Percentiles rank a stretch among this genome's conserved stretches.
Conservation (phyloP, 768 basidiomycete genomes). For the Leccinum obscurum region DNA sequence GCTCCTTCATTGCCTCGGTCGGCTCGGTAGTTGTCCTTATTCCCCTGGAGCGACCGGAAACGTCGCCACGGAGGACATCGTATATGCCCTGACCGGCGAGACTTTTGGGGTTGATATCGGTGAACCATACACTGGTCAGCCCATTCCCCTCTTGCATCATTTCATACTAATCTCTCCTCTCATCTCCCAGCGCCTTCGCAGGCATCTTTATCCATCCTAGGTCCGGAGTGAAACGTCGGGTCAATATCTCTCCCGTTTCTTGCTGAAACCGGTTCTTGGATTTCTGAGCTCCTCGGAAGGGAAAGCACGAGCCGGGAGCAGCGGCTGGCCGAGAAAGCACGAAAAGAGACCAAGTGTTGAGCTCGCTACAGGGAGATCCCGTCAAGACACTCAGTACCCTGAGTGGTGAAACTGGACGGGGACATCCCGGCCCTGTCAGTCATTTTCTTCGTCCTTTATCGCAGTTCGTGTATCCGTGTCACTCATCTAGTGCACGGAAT, state of each 20-base stretch:
- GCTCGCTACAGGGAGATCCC: no score
- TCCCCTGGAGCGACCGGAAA: constrained; percentile 25
- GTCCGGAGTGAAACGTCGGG: constrained; percentile 23
- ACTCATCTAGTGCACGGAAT: no score
- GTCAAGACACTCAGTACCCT: no score
- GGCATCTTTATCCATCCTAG: no score
- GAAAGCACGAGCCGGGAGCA: constrained; percentile 70
- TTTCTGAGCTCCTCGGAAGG: constrained; percentile 63
- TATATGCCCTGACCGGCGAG: no score
- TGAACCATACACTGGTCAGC: constrained; percentile 22
- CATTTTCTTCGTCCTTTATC: no score
- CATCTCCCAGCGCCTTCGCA: constrained; percentile 1
- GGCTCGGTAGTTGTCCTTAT: constrained; percentile 95
- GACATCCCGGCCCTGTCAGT: no score
- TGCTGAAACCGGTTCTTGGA: constrained; percentile 81
- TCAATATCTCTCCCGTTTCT: constrained; percentile 54
- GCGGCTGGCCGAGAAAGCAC: no score
- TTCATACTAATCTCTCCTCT: neutral
- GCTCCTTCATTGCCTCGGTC: constrained; percentile 80
- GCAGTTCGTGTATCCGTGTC: no score
- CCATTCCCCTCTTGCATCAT: neutral
- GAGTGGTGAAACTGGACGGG: no score
- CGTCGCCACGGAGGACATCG: no score
- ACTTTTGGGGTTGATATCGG: constrained; percentile 53
- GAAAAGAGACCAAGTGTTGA: no score